Conservation (phyloP, 1,284 basidiomycete species). For the Macrocystidia cucumis region DNA sequence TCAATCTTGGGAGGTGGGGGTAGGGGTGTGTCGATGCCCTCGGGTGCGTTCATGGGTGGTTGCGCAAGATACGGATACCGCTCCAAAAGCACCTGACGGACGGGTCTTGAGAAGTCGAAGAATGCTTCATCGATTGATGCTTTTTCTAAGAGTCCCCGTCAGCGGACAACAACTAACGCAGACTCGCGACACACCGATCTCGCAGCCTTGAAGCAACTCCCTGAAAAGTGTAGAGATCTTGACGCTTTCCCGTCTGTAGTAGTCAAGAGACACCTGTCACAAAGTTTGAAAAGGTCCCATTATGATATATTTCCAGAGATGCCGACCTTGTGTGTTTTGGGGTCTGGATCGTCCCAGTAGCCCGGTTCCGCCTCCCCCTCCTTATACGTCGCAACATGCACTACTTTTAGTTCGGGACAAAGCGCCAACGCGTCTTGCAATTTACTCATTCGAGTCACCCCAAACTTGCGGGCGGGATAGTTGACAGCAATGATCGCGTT, state of each 20-base stretch:
- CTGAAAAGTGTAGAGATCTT: slow-evolving; percentile 89
- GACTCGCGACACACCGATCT: slow-evolving; percentile 24
- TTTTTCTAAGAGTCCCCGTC: slow-evolving; percentile 52
- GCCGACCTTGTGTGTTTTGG: slow-evolving; percentile 87
- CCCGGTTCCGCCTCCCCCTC: slow-evolving; percentile 85
- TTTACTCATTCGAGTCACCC: slow-evolving; percentile 79
- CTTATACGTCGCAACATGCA: slow-evolving; percentile 93
- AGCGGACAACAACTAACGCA: background rate
- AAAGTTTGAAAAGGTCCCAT: slow-evolving; percentile 6
- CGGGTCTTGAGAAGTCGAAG: slow-evolving; percentile 79
- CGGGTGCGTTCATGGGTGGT: slow-evolving; percentile 60
- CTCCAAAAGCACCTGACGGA: slow-evolving; percentile 64
- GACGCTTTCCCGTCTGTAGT: slow-evolving; percentile 85
- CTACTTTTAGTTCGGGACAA: slow-evolving; percentile 79
- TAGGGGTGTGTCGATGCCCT: slow-evolving; percentile 75
- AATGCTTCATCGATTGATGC: slow-evolving; percentile 84
- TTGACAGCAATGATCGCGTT: slow-evolving; percentile 88
- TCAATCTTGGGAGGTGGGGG: slow-evolving; percentile 66
- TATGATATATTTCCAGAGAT: slow-evolving; percentile 1
- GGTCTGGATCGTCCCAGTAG: slow-evolving; percentile 85
- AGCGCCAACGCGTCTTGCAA: slow-evolving; percentile 75
- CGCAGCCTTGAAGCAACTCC: slow-evolving; percentile 58
- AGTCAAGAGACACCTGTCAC: slow-evolving; percentile 88
- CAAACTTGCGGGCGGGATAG: slow-evolving; percentile 88
- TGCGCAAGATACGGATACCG: slow-evolving; percentile 72